Conservation (phyloP, 305 asterid genomes). For the Ajuga reptans region DNA sequence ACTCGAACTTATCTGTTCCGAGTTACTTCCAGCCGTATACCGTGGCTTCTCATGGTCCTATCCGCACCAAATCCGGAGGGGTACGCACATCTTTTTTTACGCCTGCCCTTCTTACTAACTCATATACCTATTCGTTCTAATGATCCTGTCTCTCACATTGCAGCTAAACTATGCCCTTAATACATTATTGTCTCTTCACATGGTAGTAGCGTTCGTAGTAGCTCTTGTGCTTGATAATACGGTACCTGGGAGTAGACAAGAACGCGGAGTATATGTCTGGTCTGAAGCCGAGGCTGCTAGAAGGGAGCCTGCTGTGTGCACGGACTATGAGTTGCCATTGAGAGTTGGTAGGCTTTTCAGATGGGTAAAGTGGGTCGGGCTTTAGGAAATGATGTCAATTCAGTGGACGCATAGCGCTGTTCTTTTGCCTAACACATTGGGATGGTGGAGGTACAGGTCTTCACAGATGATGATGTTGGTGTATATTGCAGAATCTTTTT, state of each 20-base stretch:
- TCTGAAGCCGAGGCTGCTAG: slow-evolving; percentile 82
- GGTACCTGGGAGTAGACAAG: slow-evolving; percentile 87
- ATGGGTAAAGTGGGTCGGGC: slow-evolving; percentile 99
- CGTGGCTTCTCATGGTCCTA: slow-evolving; percentile 93
- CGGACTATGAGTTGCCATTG: slow-evolving; percentile 77
- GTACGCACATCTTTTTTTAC: slow-evolving; percentile 29
- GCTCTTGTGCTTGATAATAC: slow-evolving; percentile 92
- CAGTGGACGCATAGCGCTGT: background rate
- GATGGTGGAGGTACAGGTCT: slow-evolving; percentile 24
- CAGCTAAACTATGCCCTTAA: slow-evolving; percentile 83
- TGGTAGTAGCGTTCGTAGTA: slow-evolving; percentile 83
- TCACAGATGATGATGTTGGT: slow-evolving; percentile 36
- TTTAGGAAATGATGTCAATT: slow-evolving; percentile 20
- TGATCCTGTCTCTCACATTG: slow-evolving; percentile 11
- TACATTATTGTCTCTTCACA: slow-evolving; percentile 76
- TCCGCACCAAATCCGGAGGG: slow-evolving; percentile 62
- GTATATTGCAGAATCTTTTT: slow-evolving; percentile 34
- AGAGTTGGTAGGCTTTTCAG: slow-evolving; percentile 73
- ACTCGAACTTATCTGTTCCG: slow-evolving; percentile 67
- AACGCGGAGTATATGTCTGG: slow-evolving; percentile 93
- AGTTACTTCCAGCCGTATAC: slow-evolving; percentile 79
- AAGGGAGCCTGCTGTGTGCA: slow-evolving; percentile 79
- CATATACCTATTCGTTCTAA: background rate
- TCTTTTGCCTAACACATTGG: slow-evolving; percentile 19
- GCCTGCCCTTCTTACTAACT: background rate